phyloP scores from a whole-genome alignment of 768 basidiomycete genomes.

The Russula sp. region DNA sequence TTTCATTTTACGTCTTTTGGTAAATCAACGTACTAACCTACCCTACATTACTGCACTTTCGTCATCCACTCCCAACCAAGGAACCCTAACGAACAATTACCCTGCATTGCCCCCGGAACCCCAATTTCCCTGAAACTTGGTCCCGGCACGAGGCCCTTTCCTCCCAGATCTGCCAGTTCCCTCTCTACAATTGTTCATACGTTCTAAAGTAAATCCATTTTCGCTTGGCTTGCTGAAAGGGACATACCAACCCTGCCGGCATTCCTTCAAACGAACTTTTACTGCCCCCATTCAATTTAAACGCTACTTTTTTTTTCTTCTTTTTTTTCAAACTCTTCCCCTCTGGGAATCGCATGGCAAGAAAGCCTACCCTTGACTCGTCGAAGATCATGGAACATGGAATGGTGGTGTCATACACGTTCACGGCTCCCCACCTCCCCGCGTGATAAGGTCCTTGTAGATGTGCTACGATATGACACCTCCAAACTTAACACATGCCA shows the following conservation, averaged over 20 bases:
- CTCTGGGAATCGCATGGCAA: background rate
- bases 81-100: slow-evolving; percentile 18
- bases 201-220: slow-evolving; percentile 7
- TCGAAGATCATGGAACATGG: slow-evolving; percentile 6
- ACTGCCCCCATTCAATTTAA: slow-evolving; percentile 11
- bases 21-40: slow-evolving; percentile 21
- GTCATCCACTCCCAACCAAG: slow-evolving; percentile 15
- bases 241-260: slow-evolving; percentile 10
- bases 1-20: slow-evolving; percentile 22
- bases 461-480: slow-evolving; percentile 17
- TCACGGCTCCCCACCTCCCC: slow-evolving; percentile 6
- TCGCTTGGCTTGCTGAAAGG: slow-evolving; percentile 8
- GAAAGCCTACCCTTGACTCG: background rate
- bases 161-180: slow-evolving; percentile 16
- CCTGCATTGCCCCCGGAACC: slow-evolving; percentile 16
- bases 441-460: slow-evolving; percentile 13
- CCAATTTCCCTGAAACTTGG: slow-evolving; percentile 14
- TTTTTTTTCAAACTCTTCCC: background rate
- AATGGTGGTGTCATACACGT: slow-evolving; percentile 10
- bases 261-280: slow-evolving; percentile 12
- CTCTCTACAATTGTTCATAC: slow-evolving; percentile 11
- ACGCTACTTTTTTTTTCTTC: background rate
- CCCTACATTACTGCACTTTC: slow-evolving; percentile 11
- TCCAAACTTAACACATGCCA: slow-evolving; percentile 13
- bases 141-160: slow-evolving; percentile 8